Base-by-base conservation (phyloP, 345 rosid genomes). In the Gossypium herbaceum region DNA sequence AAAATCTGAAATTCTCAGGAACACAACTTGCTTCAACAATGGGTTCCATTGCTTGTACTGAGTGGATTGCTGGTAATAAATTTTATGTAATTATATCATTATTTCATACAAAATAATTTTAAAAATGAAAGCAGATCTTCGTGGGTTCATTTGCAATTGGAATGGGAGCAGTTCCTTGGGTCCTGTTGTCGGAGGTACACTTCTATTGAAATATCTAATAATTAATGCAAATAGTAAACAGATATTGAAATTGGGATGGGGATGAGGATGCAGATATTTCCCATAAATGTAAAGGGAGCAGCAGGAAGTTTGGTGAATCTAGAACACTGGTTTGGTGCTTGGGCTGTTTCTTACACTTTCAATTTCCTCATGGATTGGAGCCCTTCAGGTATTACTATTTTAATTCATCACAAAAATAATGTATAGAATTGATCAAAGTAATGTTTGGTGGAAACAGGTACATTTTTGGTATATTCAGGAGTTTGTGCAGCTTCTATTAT, bases 131-230 rank as follows among this genome's bases (percentile, higher is more conserved):
- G 5, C 75, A 85, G 83, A 71, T 76, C 9, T 85, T 75, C 60
- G 57, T 68, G 3, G 91, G 85, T 24, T 84, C 82, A 2, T 87
- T 84, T 43, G 77, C 88, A 1, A 69, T 79, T n/a, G 85, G 89
- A 45, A 82, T 80, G 89, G 88, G 88, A 80, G 79, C 82, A 59
- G 76, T 88, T 73, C 89, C 85, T n/a, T 87, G 89, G 82, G 80
- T 86, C 61, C 70, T 83, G 55, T 79, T 84, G 88, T 88, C 84
- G 0, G 87, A 88, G 85, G 84, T 77, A 76, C 8, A 20, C 16
- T 24, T 12, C 39, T 29, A 29, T 29, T 29, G 39, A 29, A 4
- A 29, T 29, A 29, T 29, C 39, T 29, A 29, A 29, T 29, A 29
- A 29, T 29, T 3, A 29, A 29, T 34, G 41, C 7, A 34, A 4